Base-by-base conservation (phyloP, 2,329 filamentous ascomycete species). In the Ascochyta lentis region DNA sequence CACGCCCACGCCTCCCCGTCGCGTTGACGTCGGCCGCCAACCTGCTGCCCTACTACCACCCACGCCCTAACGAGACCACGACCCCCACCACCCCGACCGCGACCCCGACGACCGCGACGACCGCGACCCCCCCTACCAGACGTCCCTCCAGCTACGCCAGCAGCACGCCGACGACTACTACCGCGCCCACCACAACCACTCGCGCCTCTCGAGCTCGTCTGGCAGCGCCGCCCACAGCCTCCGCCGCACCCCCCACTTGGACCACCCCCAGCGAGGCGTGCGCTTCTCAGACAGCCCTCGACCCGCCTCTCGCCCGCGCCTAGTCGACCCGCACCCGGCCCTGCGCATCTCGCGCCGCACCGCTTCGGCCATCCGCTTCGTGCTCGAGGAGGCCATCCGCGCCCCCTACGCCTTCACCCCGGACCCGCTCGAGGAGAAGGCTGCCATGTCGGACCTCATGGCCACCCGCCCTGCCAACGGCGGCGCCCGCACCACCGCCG, bases 381-480 rank as follows among this genome's bases (percentile, higher is more conserved):
- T 92, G 34, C 86, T 98, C 54, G 93, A 98, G 80, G 92, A 96
- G 80, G 92, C 91, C 34, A 84, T 98, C 64, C 89, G 93, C 65
- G 85, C 89, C 42, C 92, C 94, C 2, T 85, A 92, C 64, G 81
- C 86, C 44, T 96, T 98, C 77, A 96, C 92, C 8, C 84, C 90
- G 23, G 92, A 96, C 76, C 79, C 88, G 65, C 84, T 88, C 58
- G 95, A 99, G 82, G 91, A 96, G 80, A 89, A 91, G 84, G 91
- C 93, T 66, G 86, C 86, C 69, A 98, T 99, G 93, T 90, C 93
- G 66, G 93, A 96, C 75, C 82, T 96, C 67, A 83, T 86, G 70
- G 84, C 86, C 71, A 83, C 79, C 57, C 82, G 83, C 53, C 77
- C 78, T 66, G 77, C 79, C 66, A 86, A 86, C 81, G 86, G 84